Evolutionary conservation across 306 rosid species (phyloP).

Genomic region (Vicia villosa): DNA sequence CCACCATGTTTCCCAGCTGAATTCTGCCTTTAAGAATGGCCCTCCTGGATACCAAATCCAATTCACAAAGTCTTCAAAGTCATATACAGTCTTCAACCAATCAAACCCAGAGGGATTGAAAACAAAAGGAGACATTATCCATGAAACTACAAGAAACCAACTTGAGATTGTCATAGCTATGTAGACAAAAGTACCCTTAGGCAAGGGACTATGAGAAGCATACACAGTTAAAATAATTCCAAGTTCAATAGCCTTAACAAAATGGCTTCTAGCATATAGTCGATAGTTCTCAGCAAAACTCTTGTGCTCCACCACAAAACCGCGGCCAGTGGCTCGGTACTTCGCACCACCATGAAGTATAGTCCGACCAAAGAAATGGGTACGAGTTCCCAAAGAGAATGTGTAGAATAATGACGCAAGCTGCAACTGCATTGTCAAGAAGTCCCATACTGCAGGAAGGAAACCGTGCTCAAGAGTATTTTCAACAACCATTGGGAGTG

Average conservation of each 20-base stretch:
- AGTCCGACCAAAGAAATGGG: conserved; percentile 91
- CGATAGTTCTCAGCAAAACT: conserved; percentile 91
- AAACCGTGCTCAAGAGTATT: conserved; percentile 90
- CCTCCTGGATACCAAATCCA: conserved; percentile 90
- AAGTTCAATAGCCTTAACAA: conserved; percentile 90
- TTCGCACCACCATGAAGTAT: conserved; percentile 97
- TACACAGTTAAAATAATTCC: conserved; percentile 81
- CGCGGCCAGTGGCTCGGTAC: conserved; percentile 97
- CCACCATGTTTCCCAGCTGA: conserved; percentile 99
- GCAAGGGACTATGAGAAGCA: conserved; percentile 64
- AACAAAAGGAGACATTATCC: conserved; percentile 92
- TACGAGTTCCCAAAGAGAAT: conserved; percentile 81
- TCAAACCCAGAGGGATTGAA: conserved; percentile 96
- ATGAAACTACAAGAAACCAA: conserved; percentile 93
- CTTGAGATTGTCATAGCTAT: conserved; percentile 67
- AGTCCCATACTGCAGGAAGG: conserved; percentile 86
- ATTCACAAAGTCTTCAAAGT: conserved; percentile 73
- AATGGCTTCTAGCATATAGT: conserved; percentile 87
- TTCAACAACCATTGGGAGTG: conserved; percentile 93
- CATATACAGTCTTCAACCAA: conserved; percentile 97
- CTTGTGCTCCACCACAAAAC: conserved; percentile 91
- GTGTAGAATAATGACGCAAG: conserved; percentile 82
- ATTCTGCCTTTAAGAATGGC: conserved; percentile 63
- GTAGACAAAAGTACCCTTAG: conserved; percentile 63
- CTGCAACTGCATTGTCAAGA: conserved; percentile 87